Evolutionary conservation across 2,329 filamentous ascomycete species (phyloP), one percentile per base, ranked within the genome.

Genomic region (Clonostachys rhizophaga): DNA sequence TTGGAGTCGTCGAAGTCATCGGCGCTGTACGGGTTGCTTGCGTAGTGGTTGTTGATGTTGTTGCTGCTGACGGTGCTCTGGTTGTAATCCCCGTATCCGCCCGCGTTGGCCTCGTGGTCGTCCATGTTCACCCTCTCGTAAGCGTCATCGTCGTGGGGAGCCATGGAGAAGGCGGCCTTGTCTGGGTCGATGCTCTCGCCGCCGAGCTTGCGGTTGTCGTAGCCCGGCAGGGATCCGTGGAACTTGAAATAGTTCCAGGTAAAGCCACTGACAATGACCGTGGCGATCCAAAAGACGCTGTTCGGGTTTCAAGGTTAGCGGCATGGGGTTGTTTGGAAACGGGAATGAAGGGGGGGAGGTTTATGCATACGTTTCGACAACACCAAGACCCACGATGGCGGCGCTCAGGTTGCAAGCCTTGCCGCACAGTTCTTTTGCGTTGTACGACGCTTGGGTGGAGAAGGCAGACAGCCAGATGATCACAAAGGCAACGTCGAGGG

Each of bases 401-500:
- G 83, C 84, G 69, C 81, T 84, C 43, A 79, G 61, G n/a, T 66
- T 62, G 60, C 84, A 87, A 36, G 67, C 78, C 34, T 68, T 63
- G 4, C 77, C 77, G 56, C 82, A 86, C 30, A 71, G 65, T 49
- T 71, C 71, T 18, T 71, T 69, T 4, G 72, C 70, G 65, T 86
- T 86, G 66, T 80, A 86, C 9, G 78, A 72, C 3, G 84, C 83
- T 58, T 86, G 80, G 16, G 79, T 76, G 33, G 83, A 77, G 59
- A 86, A 87, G 16, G 78, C 83, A 4, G 83, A 83, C 40, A 87
- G 69, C 83, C 83, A 87, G 51, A 86, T 65, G 53, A 87, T 62
- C 57, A 70, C 67, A 58, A 75, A 84, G 48, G 81, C 37, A n/a
- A 63, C 64, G 58, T 87, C 83, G 34, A 85, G 68, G 9, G 64